phyloP scores from a whole-genome alignment of 2,329 filamentous ascomycete genomes.

The Sporothrix mexicana region DNA sequence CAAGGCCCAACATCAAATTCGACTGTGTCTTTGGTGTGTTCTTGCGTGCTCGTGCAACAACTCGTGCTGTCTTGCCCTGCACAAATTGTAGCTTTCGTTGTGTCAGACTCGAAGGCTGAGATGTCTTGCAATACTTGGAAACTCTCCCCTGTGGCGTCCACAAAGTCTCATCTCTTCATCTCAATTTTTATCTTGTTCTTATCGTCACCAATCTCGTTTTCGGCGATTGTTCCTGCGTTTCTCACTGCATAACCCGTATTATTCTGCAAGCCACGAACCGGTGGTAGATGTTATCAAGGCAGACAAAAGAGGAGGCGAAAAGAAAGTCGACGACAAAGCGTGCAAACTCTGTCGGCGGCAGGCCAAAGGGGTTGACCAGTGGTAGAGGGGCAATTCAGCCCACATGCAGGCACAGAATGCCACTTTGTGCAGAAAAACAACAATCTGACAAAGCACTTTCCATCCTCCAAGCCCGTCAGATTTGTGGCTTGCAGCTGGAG shows the following conservation, averaged over 20 bases:
- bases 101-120: background rate
- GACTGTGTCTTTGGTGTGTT: background rate
- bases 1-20: background rate
- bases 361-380: conserved; percentile 2
- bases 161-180: conserved; percentile 6
- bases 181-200: background rate
- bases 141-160: background rate
- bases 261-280: conserved; percentile 1
- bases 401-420: background rate
- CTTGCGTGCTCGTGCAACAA: background rate
- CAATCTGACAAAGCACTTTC: background rate
- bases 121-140: background rate
- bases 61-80: background rate
- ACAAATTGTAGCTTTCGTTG: background rate
- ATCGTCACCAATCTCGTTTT: background rate
- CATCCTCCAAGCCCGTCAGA: conserved; percentile 1
- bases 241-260: background rate
- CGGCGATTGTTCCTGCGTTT: conserved; percentile 4
- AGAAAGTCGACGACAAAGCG: background rate
- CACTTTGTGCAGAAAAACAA: background rate
- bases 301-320: background rate
- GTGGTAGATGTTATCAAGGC: background rate
- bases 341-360: background rate
- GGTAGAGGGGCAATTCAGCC: background rate
- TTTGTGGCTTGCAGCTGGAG: conserved; percentile 17